These are phyloP conservation scores for Dryas integrifolia DNA, from an alignment of 331 rosid genomes.

Conservation along the genomic window DNA sequence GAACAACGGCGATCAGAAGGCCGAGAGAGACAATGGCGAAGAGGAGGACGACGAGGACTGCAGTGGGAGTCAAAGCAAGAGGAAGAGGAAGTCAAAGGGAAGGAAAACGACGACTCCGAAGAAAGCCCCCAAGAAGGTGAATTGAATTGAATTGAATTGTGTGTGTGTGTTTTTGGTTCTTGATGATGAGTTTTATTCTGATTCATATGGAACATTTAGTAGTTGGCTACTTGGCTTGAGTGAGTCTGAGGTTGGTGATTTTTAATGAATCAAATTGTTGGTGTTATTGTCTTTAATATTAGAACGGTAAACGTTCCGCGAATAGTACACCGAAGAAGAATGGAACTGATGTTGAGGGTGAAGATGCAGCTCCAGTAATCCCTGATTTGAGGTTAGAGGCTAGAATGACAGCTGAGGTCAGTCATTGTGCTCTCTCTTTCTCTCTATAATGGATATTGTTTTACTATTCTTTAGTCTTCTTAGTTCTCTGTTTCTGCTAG, in stretches of 20 bases:
- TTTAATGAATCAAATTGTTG: neutral
- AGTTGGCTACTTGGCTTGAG: neutral
- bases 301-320: conserved; percentile 34
- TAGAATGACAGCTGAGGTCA: conserved; percentile 64
- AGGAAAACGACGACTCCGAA: conserved; percentile 49
- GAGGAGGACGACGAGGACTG: conserved; percentile 39
- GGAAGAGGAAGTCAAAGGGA: conserved; percentile 44
- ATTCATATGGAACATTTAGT: neutral
- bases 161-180: neutral
- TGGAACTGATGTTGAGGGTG: conserved; percentile 23
- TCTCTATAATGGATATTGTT: neutral
- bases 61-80: conserved; percentile 38
- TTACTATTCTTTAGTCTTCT: neutral
- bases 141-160: neutral
- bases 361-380: conserved; percentile 31
- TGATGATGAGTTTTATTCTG: neutral
- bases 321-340: conserved; percentile 55
- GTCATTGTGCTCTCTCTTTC: conserved; percentile 16
- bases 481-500: neutral
- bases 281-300: neutral
- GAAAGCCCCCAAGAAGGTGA: conserved; percentile 54
- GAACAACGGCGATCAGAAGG: conserved; percentile 28
- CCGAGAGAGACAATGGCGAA: conserved; percentile 23
- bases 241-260: neutral
- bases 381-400: conserved; percentile 66